Evolutionary conservation across 2,329 filamentous ascomycete species (phyloP), one percentile per base, ranked within the genome.

Genomic region (Colletotrichum plurivorum): DNA sequence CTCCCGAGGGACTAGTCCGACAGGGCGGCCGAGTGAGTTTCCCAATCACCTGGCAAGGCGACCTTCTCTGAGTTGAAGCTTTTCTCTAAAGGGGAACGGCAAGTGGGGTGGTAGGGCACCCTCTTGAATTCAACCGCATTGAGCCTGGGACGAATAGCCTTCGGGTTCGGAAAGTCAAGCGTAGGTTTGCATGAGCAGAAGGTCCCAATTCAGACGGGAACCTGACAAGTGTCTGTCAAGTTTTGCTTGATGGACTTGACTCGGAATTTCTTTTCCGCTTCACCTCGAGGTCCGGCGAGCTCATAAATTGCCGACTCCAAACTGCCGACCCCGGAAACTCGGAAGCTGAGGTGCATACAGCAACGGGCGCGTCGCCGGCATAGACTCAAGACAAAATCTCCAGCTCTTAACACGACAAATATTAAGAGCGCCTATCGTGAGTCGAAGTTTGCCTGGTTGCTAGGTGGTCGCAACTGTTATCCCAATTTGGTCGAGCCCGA

Each of bases 211-310:
- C 65, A 52, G 53, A 57, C 45, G 65, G 49, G n/a, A 25, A 25
- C 51, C 18, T 67, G 65, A 64, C 60, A 67, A 67, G 46, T 52
- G n/a, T 48, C 46, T 62, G 27, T 36, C 57, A 43, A 31, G 22
- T 27, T 43, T 39, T 27, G 46, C 27, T 15, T 15, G 36, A 36
- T 3, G 7, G 46, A 5, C 52, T 25, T 64, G 65, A 64, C 60
- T 64, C 46, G 36, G 4, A 15, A 9, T 2, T 25, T 12, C 60
- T 22, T 51, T 12, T 45, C n/a, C 10, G 25, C 59, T 67, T 46
- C n/a, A 12, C 10, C 9, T 46, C 22, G n/a, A 49, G 7, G 27
- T 12, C 18, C 18, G 45, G n/a, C 16, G 18, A 48, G 45, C 6
- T 15, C 13, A 43, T 8, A n/a, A 48, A 8, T 15, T 10, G 45